phyloP scores from a whole-genome alignment of 441 rosid genomes.

The Brassica balearica region DNA sequence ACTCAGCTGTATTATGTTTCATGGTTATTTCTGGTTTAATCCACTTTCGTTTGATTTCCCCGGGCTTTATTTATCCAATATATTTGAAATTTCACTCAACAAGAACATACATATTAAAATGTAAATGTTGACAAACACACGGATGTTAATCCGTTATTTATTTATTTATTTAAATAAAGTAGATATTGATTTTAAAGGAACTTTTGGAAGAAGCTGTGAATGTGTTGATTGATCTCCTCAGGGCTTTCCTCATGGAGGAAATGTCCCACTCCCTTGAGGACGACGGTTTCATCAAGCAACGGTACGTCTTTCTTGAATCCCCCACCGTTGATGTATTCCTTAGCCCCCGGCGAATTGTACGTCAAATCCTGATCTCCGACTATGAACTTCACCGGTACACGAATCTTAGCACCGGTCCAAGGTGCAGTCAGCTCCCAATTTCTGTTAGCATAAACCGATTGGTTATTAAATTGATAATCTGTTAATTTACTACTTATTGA shows the following conservation, averaged over 20 bases:
- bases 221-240: constrained; percentile 66
- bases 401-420: constrained; percentile 66
- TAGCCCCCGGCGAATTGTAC: constrained; percentile 56
- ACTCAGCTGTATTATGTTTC: neutral
- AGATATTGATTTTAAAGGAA: constrained; percentile 4
- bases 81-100: constrained; percentile 12
- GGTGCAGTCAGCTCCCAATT: constrained; percentile 86
- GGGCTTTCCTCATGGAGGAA: constrained; percentile 75
- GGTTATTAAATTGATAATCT: neutral
- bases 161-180: neutral
- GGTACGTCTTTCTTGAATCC: constrained; percentile 72
- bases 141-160: neutral
- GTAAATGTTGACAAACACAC: neutral
- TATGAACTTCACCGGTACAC: constrained; percentile 77
- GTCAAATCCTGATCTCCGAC: constrained; percentile 79
- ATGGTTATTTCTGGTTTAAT: neutral
- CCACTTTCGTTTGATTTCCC: neutral
- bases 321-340: constrained; percentile 66
- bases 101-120: neutral
- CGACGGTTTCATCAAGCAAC: constrained; percentile 67
- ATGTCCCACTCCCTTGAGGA: constrained; percentile 75
- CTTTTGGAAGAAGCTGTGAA: constrained; percentile 55
- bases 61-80: neutral
- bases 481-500: neutral
- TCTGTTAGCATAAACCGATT: constrained; percentile 41